phyloP scores from a whole-genome alignment of 192 early-diverging fungal genomes.

The Coemansia sp. region DNA sequence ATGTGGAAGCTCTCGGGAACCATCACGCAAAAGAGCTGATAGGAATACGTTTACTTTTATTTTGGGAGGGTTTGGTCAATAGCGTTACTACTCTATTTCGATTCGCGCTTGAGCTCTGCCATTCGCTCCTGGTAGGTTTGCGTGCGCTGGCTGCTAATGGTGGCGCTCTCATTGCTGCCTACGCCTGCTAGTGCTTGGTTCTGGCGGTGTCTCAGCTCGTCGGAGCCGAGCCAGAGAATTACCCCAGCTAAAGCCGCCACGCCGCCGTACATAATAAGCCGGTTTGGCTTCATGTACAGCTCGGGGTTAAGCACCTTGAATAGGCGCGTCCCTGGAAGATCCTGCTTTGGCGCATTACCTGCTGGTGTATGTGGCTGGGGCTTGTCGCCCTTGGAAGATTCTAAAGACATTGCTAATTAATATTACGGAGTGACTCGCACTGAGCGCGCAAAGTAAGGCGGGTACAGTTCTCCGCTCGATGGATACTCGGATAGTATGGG shows the following conservation, averaged over 20 bases:
- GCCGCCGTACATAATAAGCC: conserved; percentile 45
- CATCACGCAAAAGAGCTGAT: conserved; percentile 43
- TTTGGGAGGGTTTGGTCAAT: neutral
- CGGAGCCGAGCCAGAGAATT: conserved; percentile 41
- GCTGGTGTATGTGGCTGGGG: neutral
- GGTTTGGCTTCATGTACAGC: conserved; percentile 52
- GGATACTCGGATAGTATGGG: neutral
- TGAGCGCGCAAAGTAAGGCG: neutral
- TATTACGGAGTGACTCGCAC: neutral
- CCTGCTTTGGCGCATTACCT: conserved; percentile 17
- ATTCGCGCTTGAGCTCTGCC: conserved; percentile 38
- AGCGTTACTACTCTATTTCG: neutral
- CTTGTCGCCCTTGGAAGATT: neutral
- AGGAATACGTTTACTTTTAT: conserved; percentile 11
- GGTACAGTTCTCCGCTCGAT: neutral
- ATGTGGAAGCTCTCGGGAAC: conserved; percentile 60
- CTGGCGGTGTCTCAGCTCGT: conserved; percentile 31
- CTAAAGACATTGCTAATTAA: neutral
- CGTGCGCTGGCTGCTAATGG: neutral
- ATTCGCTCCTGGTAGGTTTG: conserved; percentile 46
- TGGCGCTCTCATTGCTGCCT: neutral
- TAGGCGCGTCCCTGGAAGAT: conserved; percentile 41
- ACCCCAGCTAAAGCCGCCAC: conserved; percentile 30
- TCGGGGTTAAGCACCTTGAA: conserved; percentile 52
- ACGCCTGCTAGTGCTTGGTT: conserved; percentile 4